Percentiles rank a stretch among this genome's conserved stretches.
phyloP scores from a whole-genome alignment of 1,284 basidiomycete species.

The Ustilago cynodontis region DNA sequence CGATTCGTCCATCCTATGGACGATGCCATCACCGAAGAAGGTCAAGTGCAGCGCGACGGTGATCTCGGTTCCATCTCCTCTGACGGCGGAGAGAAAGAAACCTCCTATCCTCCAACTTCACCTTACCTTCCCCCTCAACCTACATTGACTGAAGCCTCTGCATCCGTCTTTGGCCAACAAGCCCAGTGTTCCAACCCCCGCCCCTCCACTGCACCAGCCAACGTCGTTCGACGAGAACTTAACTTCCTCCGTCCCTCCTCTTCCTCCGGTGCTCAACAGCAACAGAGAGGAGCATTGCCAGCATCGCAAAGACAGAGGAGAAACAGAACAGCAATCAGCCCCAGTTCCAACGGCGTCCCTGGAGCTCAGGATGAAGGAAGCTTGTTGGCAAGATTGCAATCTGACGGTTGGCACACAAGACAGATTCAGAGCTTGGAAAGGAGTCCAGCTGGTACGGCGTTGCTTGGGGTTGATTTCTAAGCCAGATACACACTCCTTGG shows the following conservation, averaged over 20 bases:
- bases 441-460: slow-evolving; percentile 48
- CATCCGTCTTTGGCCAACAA: slow-evolving; percentile 18
- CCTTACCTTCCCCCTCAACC: not conserved
- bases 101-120: slow-evolving; percentile 6
- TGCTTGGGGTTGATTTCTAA: slow-evolving; percentile 58
- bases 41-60: slow-evolving; percentile 6
- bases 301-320: slow-evolving; percentile 24
- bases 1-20: slow-evolving; percentile 41
- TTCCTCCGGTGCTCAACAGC: slow-evolving; percentile 15
- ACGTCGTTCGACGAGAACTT: slow-evolving; percentile 19
- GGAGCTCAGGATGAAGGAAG: slow-evolving; percentile 39
- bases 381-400: slow-evolving; percentile 38
- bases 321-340: slow-evolving; percentile 13
- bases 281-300: slow-evolving; percentile 2
- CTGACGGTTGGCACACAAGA: slow-evolving; percentile 57
- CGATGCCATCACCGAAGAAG: slow-evolving; percentile 51
- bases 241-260: slow-evolving; percentile 35
- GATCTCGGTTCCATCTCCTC: slow-evolving; percentile 23
- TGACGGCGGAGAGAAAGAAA: slow-evolving; percentile 24
- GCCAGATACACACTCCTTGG: not conserved
- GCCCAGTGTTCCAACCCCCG: slow-evolving; percentile 7
- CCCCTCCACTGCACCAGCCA: slow-evolving; percentile 48
- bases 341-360: not conserved
- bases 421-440: slow-evolving; percentile 56
- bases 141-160: slow-evolving; percentile 19